Conservation (phyloP, 1,284 basidiomycete genomes). For the Trichosporon inkin region DNA sequence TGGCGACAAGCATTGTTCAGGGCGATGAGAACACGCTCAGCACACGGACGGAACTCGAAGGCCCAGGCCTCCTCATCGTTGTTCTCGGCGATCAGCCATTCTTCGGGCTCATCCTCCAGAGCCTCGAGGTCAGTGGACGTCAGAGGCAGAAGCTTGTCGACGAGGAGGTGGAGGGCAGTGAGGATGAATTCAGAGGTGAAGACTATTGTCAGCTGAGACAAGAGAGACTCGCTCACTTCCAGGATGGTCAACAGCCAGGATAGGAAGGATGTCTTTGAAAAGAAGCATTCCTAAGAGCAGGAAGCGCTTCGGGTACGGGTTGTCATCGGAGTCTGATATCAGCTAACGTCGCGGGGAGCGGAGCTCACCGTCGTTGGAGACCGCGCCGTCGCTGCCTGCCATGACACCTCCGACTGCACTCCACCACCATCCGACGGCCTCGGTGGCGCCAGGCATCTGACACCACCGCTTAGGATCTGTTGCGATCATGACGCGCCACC, state of each 20-base stretch:
- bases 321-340: slow-evolving; percentile 33
- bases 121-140: slow-evolving; percentile 69
- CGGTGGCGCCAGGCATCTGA: slow-evolving; percentile 37
- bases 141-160: slow-evolving; percentile 76
- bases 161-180: slow-evolving; percentile 68
- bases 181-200: slow-evolving; percentile 70
- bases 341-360: background rate
- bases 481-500: slow-evolving; percentile 47
- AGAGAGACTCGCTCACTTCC: slow-evolving; percentile 43
- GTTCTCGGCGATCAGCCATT: slow-evolving; percentile 74
- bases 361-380: slow-evolving; percentile 45
- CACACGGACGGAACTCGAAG: slow-evolving; percentile 77
- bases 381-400: slow-evolving; percentile 42
- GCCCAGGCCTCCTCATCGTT: slow-evolving; percentile 86
- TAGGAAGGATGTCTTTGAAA: slow-evolving; percentile 65
- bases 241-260: slow-evolving; percentile 43
- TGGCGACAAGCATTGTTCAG: slow-evolving; percentile 69
- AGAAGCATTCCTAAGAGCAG: slow-evolving; percentile 80
- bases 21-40: slow-evolving; percentile 77
- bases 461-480: slow-evolving; percentile 49
- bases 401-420: slow-evolving; percentile 47
- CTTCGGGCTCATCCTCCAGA: slow-evolving; percentile 80
- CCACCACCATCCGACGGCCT: slow-evolving; percentile 51
- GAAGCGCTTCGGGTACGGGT: slow-evolving; percentile 55
- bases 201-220: slow-evolving; percentile 53